Percentiles rank a stretch among this genome's conserved stretches.
Conservation (phyloP, 768 basidiomycete species). For the Infundibulicybe gibba region DNA sequence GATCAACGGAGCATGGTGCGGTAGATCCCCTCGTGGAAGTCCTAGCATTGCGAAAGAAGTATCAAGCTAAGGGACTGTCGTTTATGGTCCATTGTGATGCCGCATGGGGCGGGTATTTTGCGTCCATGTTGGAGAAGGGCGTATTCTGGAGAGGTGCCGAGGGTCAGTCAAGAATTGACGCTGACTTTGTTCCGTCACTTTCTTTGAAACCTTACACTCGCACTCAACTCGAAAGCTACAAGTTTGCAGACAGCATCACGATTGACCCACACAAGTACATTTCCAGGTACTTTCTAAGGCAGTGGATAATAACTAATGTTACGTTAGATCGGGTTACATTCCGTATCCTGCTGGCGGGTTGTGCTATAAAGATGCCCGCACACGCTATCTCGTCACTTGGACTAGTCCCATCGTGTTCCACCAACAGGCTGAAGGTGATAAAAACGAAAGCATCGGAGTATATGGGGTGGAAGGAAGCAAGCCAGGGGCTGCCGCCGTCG, state of each 20-base stretch:
- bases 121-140: slow-evolving; percentile 21
- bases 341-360: slow-evolving; percentile 40
- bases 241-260: slow-evolving; percentile 32
- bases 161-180: slow-evolving; percentile 5
- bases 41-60: slow-evolving; percentile 25
- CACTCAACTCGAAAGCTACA: slow-evolving; percentile 22
- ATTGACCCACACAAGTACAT: slow-evolving; percentile 35
- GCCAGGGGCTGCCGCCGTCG: slow-evolving; percentile 39
- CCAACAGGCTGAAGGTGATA: slow-evolving; percentile 8
- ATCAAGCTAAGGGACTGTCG: slow-evolving; percentile 23
- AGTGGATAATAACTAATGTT: too few relatives aligned
- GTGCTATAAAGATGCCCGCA: slow-evolving; percentile 33
- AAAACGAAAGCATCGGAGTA: slow-evolving; percentile 30
- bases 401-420: slow-evolving; percentile 21
- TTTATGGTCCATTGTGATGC: slow-evolving; percentile 42
- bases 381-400: slow-evolving; percentile 35
- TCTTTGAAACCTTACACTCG: slow-evolving; percentile 22
- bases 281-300: too few relatives aligned
- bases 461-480: slow-evolving; percentile 51
- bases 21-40: slow-evolving; percentile 37
- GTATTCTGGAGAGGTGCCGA: slow-evolving; percentile 1
- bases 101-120: slow-evolving; percentile 47
- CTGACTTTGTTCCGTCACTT: slow-evolving; percentile 19
- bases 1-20: slow-evolving; percentile 40
- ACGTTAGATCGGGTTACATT: slow-evolving; percentile 24